Conservation (phyloP, 441 rosid genomes). For the Brassica balearica region DNA sequence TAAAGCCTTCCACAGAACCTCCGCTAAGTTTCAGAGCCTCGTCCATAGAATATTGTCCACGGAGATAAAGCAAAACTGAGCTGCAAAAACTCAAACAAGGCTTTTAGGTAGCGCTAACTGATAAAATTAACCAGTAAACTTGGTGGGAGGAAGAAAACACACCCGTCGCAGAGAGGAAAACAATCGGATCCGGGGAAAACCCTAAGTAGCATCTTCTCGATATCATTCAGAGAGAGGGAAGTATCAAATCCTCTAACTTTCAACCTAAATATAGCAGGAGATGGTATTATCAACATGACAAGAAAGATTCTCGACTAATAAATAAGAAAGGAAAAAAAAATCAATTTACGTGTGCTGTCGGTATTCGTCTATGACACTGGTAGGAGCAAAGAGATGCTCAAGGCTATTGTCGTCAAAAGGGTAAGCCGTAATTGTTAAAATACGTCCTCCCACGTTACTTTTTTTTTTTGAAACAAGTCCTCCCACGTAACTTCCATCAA, state of each 20-base stretch:
- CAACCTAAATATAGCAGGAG: no score
- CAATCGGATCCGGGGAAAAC: no score
- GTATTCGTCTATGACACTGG: background rate
- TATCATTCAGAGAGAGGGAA: no score
- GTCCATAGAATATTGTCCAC: background rate
- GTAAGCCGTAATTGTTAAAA: background rate
- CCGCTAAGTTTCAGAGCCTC: background rate
- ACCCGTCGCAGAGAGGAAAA: background rate
- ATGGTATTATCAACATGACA: no score
- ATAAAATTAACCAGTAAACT: background rate
- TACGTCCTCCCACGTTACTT: background rate
- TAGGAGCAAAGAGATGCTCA: background rate
- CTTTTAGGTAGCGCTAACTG: background rate
- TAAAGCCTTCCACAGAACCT: background rate
- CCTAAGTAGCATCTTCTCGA: no score
- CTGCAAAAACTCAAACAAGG: background rate
- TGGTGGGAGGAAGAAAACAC: constrained; percentile 3
- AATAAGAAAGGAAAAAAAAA: background rate
- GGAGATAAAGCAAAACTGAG: background rate
- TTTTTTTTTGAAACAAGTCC: background rate
- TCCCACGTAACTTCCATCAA: background rate
- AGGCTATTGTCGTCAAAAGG: background rate
- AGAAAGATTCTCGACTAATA: background rate
- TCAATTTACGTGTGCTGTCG: background rate
- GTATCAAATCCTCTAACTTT: no score